Evolutionary conservation across 192 early-diverging fungal genomes (phyloP).

Genomic region (Backusella tarrabulga): DNA sequence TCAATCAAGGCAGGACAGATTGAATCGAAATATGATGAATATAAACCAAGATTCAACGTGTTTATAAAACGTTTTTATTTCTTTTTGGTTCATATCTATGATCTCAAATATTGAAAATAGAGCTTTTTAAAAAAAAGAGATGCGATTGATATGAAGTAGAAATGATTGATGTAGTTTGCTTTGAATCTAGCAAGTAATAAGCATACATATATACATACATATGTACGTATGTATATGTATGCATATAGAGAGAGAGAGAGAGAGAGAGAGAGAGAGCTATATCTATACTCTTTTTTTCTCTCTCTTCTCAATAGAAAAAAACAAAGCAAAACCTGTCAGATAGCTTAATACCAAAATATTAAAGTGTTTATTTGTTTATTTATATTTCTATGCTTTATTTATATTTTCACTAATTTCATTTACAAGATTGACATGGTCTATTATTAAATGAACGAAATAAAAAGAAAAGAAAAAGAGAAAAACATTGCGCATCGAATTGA

Average conservation of each 20-base stretch:
- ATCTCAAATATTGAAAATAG: too few species aligned
- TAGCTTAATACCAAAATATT: background rate
- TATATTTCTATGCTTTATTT: background rate
- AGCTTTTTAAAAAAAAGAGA: too few species aligned
- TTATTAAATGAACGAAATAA: background rate
- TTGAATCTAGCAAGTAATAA: too few species aligned
- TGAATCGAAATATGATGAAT: background rate
- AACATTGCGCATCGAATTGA: background rate
- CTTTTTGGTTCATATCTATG: too few species aligned
- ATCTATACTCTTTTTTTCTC: background rate
- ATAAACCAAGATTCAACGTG: background rate
- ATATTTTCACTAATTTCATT: background rate
- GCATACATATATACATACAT: background rate
- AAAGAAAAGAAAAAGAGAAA: conserved; percentile 15
- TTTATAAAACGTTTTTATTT: background rate
- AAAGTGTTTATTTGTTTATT: background rate
- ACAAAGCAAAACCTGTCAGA: background rate
- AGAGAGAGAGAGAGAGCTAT: too few species aligned
- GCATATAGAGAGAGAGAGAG: too few species aligned
- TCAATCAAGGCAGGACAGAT: background rate
- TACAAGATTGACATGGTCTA: background rate
- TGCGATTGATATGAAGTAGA: too few species aligned
- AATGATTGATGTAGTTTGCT: too few species aligned
- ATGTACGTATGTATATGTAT: too few species aligned
- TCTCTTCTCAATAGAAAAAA: too few species aligned